A percentile compares a stretch with the other conserved stretches of the same genome.
These are phyloP conservation scores for Nakaseomyces delphensis DNA, from an alignment of 1,139 yeast species.

Conservation along the genomic window DNA sequence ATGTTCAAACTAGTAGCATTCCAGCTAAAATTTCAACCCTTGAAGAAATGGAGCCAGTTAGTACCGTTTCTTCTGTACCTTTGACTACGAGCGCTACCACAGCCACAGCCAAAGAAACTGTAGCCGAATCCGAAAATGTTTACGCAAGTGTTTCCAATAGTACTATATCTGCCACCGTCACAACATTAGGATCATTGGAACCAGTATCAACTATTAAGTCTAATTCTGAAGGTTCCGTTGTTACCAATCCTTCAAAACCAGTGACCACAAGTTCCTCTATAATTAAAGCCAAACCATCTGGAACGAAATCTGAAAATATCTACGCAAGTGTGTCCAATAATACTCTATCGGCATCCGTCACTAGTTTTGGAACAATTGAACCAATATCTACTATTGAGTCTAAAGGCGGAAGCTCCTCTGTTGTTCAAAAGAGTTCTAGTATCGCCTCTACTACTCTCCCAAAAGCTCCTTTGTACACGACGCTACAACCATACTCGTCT, in stretches of 20 bases:
- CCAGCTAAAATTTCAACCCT: background rate
- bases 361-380: constrained; percentile 3
- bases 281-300: constrained; percentile 3
- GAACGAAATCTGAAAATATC: constrained; percentile 3
- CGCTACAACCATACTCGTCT: constrained; percentile 10
- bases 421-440: background rate
- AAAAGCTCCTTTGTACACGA: background rate
- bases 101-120: no score
- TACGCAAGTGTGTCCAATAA: background rate
- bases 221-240: no score
- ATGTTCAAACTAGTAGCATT: background rate
- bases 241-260: no score
- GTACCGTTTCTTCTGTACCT: constrained; percentile 4
- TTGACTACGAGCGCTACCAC: no score
- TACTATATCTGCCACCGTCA: no score
- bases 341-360: background rate
- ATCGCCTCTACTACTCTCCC: constrained; percentile 6
- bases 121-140: no score
- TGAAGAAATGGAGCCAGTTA: background rate
- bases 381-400: constrained; percentile 5
- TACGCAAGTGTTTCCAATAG: no score
- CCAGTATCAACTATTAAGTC: no score
- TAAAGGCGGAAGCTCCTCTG: background rate
- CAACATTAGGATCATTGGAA: no score
- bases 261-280: no score